Base-by-base conservation (phyloP, 1,284 basidiomycete genomes). In the Bondarzewia mesenterica region DNA sequence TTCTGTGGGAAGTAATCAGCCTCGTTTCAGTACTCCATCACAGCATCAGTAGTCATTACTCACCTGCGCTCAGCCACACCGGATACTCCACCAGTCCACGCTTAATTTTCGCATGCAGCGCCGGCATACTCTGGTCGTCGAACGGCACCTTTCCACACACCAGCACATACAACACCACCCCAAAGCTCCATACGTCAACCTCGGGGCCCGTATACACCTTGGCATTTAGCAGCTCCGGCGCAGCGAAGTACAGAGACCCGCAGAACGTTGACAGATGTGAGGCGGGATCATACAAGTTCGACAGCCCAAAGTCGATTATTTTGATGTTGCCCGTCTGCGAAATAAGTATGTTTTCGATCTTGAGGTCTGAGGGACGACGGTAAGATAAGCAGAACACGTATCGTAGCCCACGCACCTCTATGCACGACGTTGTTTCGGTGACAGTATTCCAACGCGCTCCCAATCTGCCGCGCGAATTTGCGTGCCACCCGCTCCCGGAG, bases 341-440 rank as follows among this genome's bases (percentile, higher is more conserved):
- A 59, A 99, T 98, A 60, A 99, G 85, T 59, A 99, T 99, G 69
- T 97, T 99, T 69, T 99, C 93, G 61, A 99, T 99, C 75, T 99
- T 99, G 55, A 99, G 82, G 70, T 99, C 91, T 74, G 43, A 6
- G 18, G 32, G 46, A 52, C 22, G 14, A 23, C 36, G 27, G 43
- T 55, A 50, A 49, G 54, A 47, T 49, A 39, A 50, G 42, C 40
- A 47, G 10, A 25, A n/a, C n/a, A n/a, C n/a, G n/a, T n/a, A n/a
- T n/a, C n/a, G n/a, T n/a, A n/a, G n/a, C n/a, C n/a, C 41, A 66
- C 70, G 50, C 42, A 82, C 80, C 81, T 55, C 95, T 87, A 66
- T 99, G 96, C 4, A 99, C 94, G 59, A 99, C 93, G 58, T 85
- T 95, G 68, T 99, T 99, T 61, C 85, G 82, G 71, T 99, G 96